These are phyloP conservation scores for Paramyrothecium roridum DNA, from an alignment of 2,329 filamentous ascomycete genomes.

Conservation along the genomic window DNA sequence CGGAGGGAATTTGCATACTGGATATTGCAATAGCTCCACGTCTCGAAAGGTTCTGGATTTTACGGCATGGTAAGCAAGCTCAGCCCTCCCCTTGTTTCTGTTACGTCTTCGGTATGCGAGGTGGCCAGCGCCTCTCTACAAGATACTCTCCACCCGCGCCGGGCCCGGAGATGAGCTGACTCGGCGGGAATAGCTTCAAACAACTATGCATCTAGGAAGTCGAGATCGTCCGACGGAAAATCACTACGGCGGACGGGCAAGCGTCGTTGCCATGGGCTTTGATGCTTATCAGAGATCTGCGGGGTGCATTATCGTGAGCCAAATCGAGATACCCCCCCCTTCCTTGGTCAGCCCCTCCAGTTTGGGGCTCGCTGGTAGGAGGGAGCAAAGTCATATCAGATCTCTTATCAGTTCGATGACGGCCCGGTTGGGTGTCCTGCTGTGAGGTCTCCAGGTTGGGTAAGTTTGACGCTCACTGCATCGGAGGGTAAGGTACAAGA, in stretches of 20 bases:
- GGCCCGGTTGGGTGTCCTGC: no score
- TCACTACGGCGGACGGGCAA: background rate
- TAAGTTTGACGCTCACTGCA: no score
- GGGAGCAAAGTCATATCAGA: no score
- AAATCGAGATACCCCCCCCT: background rate
- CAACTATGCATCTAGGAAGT: background rate
- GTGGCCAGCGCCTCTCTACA: background rate
- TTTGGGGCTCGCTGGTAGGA: no score
- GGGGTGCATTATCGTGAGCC: background rate
- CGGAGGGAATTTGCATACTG: background rate
- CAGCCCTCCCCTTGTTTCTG: background rate
- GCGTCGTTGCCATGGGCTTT: background rate
- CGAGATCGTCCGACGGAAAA: background rate
- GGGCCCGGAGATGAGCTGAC: background rate
- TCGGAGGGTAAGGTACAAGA: no score
- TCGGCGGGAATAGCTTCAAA: background rate
- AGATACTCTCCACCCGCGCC: background rate
- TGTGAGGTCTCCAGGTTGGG: no score
- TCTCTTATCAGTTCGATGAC: no score
- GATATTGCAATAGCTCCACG: background rate
- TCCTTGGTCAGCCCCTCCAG: background rate
- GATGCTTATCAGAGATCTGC: background rate
- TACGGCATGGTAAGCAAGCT: background rate
- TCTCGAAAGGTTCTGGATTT: background rate
- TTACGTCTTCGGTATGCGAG: background rate